Percentiles rank a stretch among this genome's conserved stretches.
Conservation (phyloP, 257 asterid genomes). For the Paraleonurus japonicus region DNA sequence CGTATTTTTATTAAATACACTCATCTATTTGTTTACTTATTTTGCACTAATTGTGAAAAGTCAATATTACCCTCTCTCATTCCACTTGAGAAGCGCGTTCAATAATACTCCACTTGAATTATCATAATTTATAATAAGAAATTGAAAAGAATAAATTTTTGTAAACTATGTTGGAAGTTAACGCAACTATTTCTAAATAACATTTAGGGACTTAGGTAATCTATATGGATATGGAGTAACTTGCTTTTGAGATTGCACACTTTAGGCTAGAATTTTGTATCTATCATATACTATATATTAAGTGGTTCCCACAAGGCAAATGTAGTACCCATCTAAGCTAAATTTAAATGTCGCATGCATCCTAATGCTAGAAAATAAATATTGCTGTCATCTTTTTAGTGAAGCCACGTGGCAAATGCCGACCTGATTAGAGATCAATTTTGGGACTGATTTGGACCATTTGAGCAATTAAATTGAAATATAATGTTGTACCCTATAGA, state of each 20-base stretch:
- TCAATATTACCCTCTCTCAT: too few relatives aligned
- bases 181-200: too few relatives aligned
- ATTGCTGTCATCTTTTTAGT: not conserved
- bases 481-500: not conserved
- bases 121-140: not conserved
- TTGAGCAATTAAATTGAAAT: slow-evolving; percentile 6
- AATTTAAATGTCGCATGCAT: slow-evolving; percentile 14
- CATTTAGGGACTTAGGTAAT: not conserved
- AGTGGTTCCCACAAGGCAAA: slow-evolving; percentile 40
- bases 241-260: not conserved
- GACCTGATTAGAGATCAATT: slow-evolving; percentile 1
- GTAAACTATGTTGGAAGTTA: too few relatives aligned
- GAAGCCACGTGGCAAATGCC: slow-evolving; percentile 32
- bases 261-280: not conserved
- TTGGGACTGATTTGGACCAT: slow-evolving; percentile 24
- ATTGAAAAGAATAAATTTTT: not conserved
- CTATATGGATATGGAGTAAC: not conserved
- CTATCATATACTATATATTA: not conserved
- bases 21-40: too few relatives aligned
- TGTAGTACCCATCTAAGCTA: slow-evolving; percentile 4
- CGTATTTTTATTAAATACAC: too few relatives aligned
- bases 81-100: not conserved
- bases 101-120: not conserved
- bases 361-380: not conserved
- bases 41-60: too few relatives aligned